phyloP scores from a whole-genome alignment of 2,329 filamentous ascomycete genomes.

The Colletotrichum karsti region DNA sequence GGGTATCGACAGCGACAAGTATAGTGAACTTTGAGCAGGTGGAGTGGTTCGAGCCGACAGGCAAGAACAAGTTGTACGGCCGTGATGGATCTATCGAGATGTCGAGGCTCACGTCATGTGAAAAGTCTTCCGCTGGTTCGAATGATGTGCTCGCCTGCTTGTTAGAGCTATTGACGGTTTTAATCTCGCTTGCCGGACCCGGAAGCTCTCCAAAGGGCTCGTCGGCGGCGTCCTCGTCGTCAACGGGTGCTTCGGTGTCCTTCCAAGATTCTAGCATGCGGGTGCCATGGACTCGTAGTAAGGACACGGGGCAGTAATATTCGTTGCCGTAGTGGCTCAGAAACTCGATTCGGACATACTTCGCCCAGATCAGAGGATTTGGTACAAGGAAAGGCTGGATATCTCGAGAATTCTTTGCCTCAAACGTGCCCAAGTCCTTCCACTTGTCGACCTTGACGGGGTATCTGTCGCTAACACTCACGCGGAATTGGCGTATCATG shows the following conservation, averaged over 20 bases:
- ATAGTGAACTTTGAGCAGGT: background rate
- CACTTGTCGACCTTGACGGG: conserved; percentile 93
- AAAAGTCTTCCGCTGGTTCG: background rate
- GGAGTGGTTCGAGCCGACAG: background rate
- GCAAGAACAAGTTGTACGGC: background rate
- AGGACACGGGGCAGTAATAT: conserved; percentile 92
- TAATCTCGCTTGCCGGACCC: background rate
- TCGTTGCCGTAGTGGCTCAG: conserved; percentile 94
- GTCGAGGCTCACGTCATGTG: background rate
- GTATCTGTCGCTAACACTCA: conserved; percentile 94
- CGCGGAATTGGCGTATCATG: conserved; percentile 89
- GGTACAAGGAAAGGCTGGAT: conserved; percentile 95
- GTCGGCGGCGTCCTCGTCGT: conserved; percentile 68
- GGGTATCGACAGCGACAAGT: background rate
- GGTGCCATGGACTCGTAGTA: conserved; percentile 92
- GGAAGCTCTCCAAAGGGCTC: background rate
- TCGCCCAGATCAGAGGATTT: conserved; percentile 94
- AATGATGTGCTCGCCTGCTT: background rate
- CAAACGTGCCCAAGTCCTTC: conserved; percentile 87
- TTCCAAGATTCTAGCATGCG: conserved; percentile 96
- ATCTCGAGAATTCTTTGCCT: conserved; percentile 90
- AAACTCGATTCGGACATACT: conserved; percentile 92
- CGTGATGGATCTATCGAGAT: background rate
- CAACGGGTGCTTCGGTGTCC: conserved; percentile 73
- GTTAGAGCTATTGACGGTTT: background rate